These are phyloP conservation scores for Funneliformis mosseae DNA, from an alignment of 192 early-diverging fungal genomes.

Conservation along the genomic window DNA sequence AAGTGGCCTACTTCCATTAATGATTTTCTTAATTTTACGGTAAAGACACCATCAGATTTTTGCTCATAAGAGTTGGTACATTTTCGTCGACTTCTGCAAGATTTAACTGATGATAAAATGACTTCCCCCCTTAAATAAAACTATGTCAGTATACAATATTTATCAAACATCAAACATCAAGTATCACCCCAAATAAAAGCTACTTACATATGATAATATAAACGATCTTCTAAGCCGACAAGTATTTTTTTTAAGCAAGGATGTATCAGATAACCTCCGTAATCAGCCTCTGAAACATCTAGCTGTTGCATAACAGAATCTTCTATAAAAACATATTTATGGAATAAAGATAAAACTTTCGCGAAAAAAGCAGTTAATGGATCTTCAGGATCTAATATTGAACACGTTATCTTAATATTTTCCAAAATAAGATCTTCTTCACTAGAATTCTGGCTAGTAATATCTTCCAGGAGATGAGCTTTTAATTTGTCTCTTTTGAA, in stretches of 20 bases:
- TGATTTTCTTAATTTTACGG: conserved; percentile 18
- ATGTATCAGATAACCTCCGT: conserved; percentile 29
- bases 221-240: conserved; percentile 12
- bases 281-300: conserved; percentile 25
- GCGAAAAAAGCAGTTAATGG: conserved; percentile 22
- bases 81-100: conserved; percentile 14
- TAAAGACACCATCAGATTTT: conserved; percentile 20
- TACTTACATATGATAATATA: conserved; percentile 35
- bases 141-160: conserved; percentile 15
- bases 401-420: conserved; percentile 19
- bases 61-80: conserved; percentile 18
- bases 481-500: conserved; percentile 30
- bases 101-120: conserved; percentile 26
- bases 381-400: conserved; percentile 19
- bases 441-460: conserved; percentile 3
- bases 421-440: conserved; percentile 18
- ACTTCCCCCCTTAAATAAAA: conserved; percentile 27
- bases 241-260: conserved; percentile 30
- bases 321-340: conserved; percentile 33
- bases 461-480: conserved; percentile 3
- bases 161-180: conserved; percentile 30
- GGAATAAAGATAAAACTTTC: conserved; percentile 28
- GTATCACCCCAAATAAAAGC: conserved; percentile 17
- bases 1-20: conserved; percentile 28
- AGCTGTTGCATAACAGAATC: conserved; percentile 26